Evolutionary conservation across 2,329 filamentous ascomycete species (phyloP).

Genomic region (Fusarium proliferatum): DNA sequence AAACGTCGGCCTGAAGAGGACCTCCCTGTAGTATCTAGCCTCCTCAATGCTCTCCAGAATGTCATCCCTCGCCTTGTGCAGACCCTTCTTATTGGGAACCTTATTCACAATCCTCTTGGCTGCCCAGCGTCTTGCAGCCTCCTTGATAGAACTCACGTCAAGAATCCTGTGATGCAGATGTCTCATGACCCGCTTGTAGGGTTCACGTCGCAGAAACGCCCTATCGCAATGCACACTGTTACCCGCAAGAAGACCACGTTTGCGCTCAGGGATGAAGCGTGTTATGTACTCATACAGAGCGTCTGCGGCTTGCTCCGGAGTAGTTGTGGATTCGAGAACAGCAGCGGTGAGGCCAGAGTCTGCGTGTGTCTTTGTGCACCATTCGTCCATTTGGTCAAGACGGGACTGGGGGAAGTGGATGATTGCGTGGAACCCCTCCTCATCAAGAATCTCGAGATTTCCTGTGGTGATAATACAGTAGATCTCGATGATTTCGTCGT

Average conservation of each 20-base stretch:
- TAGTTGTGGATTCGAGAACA: constrained; percentile 78
- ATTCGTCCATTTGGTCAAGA: constrained; percentile 84
- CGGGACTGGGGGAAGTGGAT: constrained; percentile 78
- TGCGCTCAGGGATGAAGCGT: constrained; percentile 72
- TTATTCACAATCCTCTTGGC: constrained; percentile 57
- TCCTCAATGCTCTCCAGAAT: constrained; percentile 96
- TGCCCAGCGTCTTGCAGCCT: constrained; percentile 87
- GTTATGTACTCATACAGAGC: constrained; percentile 83
- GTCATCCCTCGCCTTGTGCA: constrained; percentile 87
- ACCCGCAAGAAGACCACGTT: constrained; percentile 81
- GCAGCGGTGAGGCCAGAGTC: constrained; percentile 83
- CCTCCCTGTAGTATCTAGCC: constrained; percentile 82
- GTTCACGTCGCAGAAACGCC: constrained; percentile 78
- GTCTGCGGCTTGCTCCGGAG: constrained; percentile 76
- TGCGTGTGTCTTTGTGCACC: constrained; percentile 86
- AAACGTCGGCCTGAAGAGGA: constrained; percentile 67
- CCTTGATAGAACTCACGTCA: constrained; percentile 93
- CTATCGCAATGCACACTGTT: constrained; percentile 94
- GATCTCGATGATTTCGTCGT: constrained; percentile 89
- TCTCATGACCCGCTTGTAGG: constrained; percentile 78
- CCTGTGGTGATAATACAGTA: constrained; percentile 91
- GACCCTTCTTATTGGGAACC: constrained; percentile 77
- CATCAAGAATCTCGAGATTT: constrained; percentile 79
- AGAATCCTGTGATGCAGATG: constrained; percentile 91
- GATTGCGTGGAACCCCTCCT: constrained; percentile 80